A percentile compares a stretch with the other conserved stretches of the same genome.
Conservation (phyloP, 2,329 filamentous ascomycete genomes). For the Davidsoniella neocaledoniae region DNA sequence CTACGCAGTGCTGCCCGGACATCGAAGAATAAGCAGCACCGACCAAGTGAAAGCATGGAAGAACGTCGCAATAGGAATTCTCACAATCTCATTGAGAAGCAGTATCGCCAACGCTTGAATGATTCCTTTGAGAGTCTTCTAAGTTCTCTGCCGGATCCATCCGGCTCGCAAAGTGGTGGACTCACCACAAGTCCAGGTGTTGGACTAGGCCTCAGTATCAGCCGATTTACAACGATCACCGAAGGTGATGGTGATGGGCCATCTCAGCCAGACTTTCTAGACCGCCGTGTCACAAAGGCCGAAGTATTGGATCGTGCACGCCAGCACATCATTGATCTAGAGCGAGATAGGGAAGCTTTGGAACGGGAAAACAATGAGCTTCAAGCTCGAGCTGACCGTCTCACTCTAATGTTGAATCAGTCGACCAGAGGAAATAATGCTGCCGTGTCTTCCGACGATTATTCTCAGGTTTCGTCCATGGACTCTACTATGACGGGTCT, state of each 20-base stretch:
- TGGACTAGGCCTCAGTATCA: constrained; percentile 5
- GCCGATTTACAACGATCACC: constrained; percentile 8
- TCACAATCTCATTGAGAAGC: constrained; percentile 21
- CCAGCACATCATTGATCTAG: constrained; percentile 19
- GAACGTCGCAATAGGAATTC: constrained; percentile 19
- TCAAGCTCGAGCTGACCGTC: constrained; percentile 8
- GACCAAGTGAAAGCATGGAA: constrained; percentile 16
- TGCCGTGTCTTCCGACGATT: too few species aligned
- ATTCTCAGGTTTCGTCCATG: too few species aligned
- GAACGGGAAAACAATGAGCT: constrained; percentile 19
- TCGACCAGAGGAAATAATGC: background rate
- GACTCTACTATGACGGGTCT: too few species aligned
- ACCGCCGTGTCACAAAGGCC: constrained; percentile 21
- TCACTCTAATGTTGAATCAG: constrained; percentile 5
- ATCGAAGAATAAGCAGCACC: constrained; percentile 18
- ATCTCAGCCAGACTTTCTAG: constrained; percentile 13
- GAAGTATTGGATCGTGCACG: constrained; percentile 22
- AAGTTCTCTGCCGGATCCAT: constrained; percentile 16
- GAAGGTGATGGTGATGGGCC: constrained; percentile 9
- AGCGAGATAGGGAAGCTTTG: constrained; percentile 18
- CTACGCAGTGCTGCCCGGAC: constrained; percentile 19
- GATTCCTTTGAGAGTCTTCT: constrained; percentile 19
- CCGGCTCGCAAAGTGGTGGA: background rate
- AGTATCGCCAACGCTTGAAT: constrained; percentile 20
- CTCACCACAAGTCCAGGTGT: background rate